Conservation (phyloP, 1,284 basidiomycete species). For the Hypsizygus ulmarius region DNA sequence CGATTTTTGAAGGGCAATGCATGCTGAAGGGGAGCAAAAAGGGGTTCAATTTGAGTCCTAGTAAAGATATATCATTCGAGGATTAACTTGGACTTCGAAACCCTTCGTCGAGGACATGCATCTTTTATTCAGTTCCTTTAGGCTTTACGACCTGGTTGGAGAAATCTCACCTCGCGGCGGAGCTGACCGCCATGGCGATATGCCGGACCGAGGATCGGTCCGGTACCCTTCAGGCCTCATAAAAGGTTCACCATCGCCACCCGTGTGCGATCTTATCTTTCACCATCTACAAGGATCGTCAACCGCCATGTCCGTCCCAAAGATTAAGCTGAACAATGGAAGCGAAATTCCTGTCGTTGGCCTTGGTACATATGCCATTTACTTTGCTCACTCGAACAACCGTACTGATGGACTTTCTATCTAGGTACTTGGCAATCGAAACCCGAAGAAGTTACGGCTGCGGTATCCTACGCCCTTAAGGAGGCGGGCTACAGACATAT, state of each 20-base stretch:
- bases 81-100: too few relatives aligned
- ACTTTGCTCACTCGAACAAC: not conserved
- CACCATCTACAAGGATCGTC: conserved; percentile 3
- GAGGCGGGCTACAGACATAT: conserved; percentile 76
- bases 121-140: too few relatives aligned
- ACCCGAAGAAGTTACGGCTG: conserved; percentile 64
- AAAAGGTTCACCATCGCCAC: not conserved
- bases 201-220: not conserved
- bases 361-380: conserved; percentile 49
- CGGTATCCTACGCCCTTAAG: conserved; percentile 73
- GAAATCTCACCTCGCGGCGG: not conserved
- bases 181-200: not conserved
- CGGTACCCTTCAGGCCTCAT: not conserved
- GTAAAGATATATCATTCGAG: too few relatives aligned
- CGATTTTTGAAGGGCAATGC: too few relatives aligned
- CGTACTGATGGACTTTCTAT: not conserved
- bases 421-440: conserved; percentile 80
- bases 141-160: too few relatives aligned
- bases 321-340: conserved; percentile 69
- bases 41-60: too few relatives aligned
- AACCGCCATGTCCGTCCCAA: conserved; percentile 41
- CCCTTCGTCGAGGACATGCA: too few relatives aligned
- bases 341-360: conserved; percentile 67
- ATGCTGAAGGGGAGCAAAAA: too few relatives aligned
- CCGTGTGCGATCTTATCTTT: conserved; percentile 4